These are phyloP conservation scores for Monosporascus sp. DNA, from an alignment of 2,329 filamentous ascomycete genomes.

Conservation along the genomic window DNA sequence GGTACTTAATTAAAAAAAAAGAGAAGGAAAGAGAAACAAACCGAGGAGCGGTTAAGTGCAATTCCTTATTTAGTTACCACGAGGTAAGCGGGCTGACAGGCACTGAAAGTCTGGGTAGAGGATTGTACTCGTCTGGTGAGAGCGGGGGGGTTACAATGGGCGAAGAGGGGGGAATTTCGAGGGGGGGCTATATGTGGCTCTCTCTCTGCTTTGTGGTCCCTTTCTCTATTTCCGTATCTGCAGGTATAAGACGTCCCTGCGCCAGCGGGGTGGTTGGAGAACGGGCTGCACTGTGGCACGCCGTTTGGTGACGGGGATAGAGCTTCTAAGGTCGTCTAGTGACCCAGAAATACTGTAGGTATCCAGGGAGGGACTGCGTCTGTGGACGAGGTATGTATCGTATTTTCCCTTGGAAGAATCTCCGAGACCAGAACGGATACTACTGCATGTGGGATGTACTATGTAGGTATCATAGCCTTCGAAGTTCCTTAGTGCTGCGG, in stretches of 20 bases:
- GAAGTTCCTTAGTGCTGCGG: not conserved
- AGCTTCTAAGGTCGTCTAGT: too few relatives aligned
- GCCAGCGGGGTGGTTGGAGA: not conserved
- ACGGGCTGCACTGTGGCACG: too few relatives aligned
- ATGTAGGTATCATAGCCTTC: not conserved
- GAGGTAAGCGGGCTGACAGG: constrained; percentile 3
- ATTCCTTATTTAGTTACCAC: constrained; percentile 2
- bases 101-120: not conserved
- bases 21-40: constrained; percentile 15
- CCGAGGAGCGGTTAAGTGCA: not conserved
- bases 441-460: too few relatives aligned
- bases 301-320: too few relatives aligned
- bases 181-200: not conserved
- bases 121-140: not conserved
- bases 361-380: too few relatives aligned
- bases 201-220: not conserved
- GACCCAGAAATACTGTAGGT: too few relatives aligned
- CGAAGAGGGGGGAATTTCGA: not conserved
- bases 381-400: too few relatives aligned
- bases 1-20: constrained; percentile 10
- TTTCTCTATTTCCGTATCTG: not conserved
- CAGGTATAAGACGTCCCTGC: not conserved
- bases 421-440: too few relatives aligned
- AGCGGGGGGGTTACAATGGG: not conserved
- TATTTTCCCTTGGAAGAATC: too few relatives aligned